A percentile compares a stretch with the other conserved stretches of the same genome.
Conservation (phyloP, 768 basidiomycete genomes). For the Leccinum ochraceum region DNA sequence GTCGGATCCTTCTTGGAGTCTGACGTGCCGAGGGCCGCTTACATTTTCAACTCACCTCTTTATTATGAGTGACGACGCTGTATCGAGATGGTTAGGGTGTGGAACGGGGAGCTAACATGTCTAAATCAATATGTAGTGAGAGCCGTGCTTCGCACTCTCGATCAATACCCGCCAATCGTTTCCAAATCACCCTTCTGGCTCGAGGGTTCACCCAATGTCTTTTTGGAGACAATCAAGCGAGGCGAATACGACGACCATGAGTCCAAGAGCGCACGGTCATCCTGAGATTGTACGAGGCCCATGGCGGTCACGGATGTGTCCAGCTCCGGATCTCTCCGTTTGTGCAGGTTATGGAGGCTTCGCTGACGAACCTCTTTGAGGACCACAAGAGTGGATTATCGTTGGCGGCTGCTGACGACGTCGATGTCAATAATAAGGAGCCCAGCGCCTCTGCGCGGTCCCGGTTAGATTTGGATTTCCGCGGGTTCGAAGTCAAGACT, state of each 20-base stretch:
- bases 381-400: conserved; percentile 54
- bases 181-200: conserved; percentile 61
- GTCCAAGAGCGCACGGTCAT: conserved; percentile 48
- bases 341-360: conserved; percentile 60
- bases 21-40: conserved; percentile 80
- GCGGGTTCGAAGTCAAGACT: conserved; percentile 90
- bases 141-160: conserved; percentile 16
- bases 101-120: conserved; percentile 2
- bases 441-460: conserved; percentile 4
- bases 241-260: conserved; percentile 78
- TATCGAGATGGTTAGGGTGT: background rate
- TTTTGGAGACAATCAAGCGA: conserved; percentile 94
- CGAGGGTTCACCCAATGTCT: conserved; percentile 72
- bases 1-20: conserved; percentile 86
- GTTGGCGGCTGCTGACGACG: conserved; percentile 37
- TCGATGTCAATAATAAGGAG: background rate
- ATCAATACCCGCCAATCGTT: conserved; percentile 18
- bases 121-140: conserved; percentile 23
- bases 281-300: conserved; percentile 90
- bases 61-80: conserved; percentile 46
- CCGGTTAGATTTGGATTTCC: conserved; percentile 63
- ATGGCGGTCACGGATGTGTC: conserved; percentile 83
- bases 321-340: conserved; percentile 55
- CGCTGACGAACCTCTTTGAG: conserved; percentile 81
- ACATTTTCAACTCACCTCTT: conserved; percentile 82